phyloP scores from a whole-genome alignment of 768 basidiomycete genomes.

The Boletus vinaceobasis region DNA sequence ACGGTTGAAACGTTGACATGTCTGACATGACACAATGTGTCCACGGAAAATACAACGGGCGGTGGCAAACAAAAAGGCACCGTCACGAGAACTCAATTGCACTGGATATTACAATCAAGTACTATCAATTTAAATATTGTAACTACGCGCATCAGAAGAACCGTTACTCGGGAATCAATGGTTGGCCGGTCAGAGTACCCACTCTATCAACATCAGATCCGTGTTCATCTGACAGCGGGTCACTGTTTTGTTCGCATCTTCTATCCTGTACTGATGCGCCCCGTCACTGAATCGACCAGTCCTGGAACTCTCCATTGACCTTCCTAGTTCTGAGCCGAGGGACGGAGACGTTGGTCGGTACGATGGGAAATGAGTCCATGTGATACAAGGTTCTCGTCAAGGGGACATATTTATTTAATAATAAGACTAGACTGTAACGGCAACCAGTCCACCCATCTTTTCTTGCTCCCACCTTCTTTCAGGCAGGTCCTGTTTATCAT shows the following conservation, averaged over 20 bases:
- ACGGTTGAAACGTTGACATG: not conserved
- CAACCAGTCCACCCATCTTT: not conserved
- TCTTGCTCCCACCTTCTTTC: conserved; percentile 11
- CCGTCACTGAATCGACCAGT: not conserved
- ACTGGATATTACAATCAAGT: too few relatives aligned
- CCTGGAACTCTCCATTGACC: not conserved
- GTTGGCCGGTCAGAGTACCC: too few relatives aligned
- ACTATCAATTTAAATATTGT: too few relatives aligned
- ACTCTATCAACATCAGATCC: too few relatives aligned
- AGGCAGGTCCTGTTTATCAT: conserved; percentile 29
- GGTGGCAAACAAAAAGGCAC: too few relatives aligned
- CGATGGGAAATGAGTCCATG: conserved; percentile 8
- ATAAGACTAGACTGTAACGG: not conserved
- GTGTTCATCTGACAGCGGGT: too few relatives aligned
- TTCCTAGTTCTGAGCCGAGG: not conserved
- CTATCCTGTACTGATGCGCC: not conserved
- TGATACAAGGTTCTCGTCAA: not conserved
- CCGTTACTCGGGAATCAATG: too few relatives aligned
- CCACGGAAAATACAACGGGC: not conserved
- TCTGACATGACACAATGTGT: not conserved
- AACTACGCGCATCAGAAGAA: too few relatives aligned
- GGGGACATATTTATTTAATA: not conserved
- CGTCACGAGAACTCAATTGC: too few relatives aligned
- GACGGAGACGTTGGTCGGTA: not conserved
- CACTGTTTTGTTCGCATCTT: not conserved